A percentile compares a stretch with the other conserved stretches of the same genome.
Evolutionary conservation across 371 early-diverging fungal genomes (phyloP).

Genomic region (Apophysomyces ossiformis): DNA sequence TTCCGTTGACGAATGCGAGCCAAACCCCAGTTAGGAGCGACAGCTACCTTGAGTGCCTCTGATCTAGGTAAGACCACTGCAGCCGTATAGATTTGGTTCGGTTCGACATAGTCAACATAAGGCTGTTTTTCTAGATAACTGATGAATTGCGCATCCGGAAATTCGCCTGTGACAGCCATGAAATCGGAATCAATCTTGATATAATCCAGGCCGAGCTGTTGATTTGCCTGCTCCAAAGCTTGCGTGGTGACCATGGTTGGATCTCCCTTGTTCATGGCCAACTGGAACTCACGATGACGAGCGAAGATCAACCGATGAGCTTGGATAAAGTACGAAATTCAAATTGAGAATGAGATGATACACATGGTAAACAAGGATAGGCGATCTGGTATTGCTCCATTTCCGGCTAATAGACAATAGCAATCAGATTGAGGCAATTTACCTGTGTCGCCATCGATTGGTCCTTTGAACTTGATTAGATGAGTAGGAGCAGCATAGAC

Average conservation of each 20-base stretch:
- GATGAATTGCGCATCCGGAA: conserved; percentile 19
- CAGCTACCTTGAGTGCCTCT: neutral
- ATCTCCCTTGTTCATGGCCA: conserved; percentile 1
- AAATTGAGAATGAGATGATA: too few species aligned
- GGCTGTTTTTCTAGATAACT: conserved; percentile 14
- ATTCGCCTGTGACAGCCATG: conserved; percentile 20
- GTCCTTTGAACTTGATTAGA: conserved; percentile 25
- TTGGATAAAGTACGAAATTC: neutral
- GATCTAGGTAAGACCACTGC: conserved; percentile 11
- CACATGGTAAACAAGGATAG: too few species aligned
- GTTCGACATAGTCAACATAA: conserved; percentile 25
- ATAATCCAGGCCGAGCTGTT: conserved; percentile 19
- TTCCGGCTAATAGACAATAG: too few species aligned
- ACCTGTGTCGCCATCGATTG: conserved; percentile 12
- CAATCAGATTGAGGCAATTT: neutral
- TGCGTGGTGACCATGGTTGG: conserved; percentile 2
- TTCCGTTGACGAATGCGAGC: conserved; percentile 21
- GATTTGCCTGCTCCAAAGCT: neutral
- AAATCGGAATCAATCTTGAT: conserved; percentile 15
- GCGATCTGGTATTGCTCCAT: too few species aligned
- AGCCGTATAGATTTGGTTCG: conserved; percentile 22
- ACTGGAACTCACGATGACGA: conserved; percentile 6
- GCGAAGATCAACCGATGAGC: neutral
- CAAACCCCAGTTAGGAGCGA: conserved; percentile 27
- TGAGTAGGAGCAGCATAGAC: conserved; percentile 15